Evolutionary conservation across 176 grass and related monocot genomes (phyloP), one percentile per base, ranked within the genome.

Genomic region (Canna indica): DNA sequence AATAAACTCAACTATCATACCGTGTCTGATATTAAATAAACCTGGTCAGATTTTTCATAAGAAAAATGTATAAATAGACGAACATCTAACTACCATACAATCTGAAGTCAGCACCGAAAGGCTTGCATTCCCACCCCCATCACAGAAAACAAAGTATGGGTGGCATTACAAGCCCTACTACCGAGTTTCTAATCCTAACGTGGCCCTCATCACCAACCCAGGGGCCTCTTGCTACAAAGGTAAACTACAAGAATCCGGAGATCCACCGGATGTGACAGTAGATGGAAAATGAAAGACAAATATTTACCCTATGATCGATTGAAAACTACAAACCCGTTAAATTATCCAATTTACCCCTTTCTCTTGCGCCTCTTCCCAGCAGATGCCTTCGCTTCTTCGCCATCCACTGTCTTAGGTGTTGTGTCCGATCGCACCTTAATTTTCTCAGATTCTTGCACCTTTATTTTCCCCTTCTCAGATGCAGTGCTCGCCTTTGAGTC

Each of bases 401-500:
- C 58, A 32, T 46, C 73, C 48, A 42, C 9, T 46, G 73, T 16
- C 28, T 64, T 64, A 0, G 28, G 3, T 44, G 57, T 29, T 5
- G 36, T 22, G 6, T 26, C 18, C 12, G 26, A 26, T 1, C 20
- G 59, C 1, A 36, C 18, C 11, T 8, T 15, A 25, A 18, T 30
- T 57, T 16, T 53, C 26, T 47, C 68, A 71, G 45, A 74, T 39
- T 44, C 64, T 41, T 1, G 64, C 24, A 67, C 20, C 12, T 69
- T 69, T 22, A 24, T 7, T 79, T 87, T 83, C 45, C 74, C 72
- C 77, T 79, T 88, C 71, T 68, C 47, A 63, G 71, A 81, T 53
- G 36, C 30, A 35, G 74, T 66, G 77, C 78, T 78, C 4, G 64
- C 70, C 74, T 90, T 83, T 69, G 83, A 70, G 66, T 59, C 63